Evolutionary conservation across 257 asterid species (phyloP).

Genomic region (Schizonepeta tenuifolia): DNA sequence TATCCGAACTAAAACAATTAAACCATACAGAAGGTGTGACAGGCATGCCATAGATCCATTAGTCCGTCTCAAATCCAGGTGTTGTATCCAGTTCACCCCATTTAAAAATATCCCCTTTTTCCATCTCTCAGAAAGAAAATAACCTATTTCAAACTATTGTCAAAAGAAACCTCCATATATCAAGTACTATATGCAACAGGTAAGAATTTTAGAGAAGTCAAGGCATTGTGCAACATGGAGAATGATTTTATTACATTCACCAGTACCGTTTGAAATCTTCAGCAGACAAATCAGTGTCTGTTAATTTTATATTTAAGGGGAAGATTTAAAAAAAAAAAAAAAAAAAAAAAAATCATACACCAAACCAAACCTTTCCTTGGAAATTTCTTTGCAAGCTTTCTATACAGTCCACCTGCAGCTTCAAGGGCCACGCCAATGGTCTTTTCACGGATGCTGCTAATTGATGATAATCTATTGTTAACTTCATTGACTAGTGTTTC

Average conservation of each 20-base stretch:
- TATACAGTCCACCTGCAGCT: slow-evolving; percentile 98
- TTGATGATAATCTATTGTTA: slow-evolving; percentile 70
- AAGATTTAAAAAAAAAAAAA: too few relatives aligned
- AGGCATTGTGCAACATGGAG: not conserved
- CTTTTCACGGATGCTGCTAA: slow-evolving; percentile 85
- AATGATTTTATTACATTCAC: not conserved
- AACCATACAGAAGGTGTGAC: not conserved
- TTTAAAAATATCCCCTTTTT: not conserved
- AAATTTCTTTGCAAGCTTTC: slow-evolving; percentile 90
- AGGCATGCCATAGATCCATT: slow-evolving; percentile 17
- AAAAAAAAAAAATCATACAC: not conserved
- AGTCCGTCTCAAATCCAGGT: slow-evolving; percentile 1
- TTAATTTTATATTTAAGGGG: slow-evolving; percentile 17
- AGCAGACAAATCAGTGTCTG: slow-evolving; percentile 11
- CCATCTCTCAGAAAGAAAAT: slow-evolving; percentile 2
- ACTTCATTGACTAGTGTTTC: slow-evolving; percentile 91
- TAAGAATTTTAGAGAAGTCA: slow-evolving; percentile 9
- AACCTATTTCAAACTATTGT: not conserved
- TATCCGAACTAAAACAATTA: not conserved
- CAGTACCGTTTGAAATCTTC: slow-evolving; percentile 18
- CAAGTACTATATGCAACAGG: not conserved
- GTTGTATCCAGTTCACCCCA: not conserved
- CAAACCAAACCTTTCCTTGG: slow-evolving; percentile 75
- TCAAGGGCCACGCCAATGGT: slow-evolving; percentile 97
- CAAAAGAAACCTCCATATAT: not conserved